Conservation (phyloP, 495 filamentous ascomycete genomes). For the Podospora pseudoanserina region DNA sequence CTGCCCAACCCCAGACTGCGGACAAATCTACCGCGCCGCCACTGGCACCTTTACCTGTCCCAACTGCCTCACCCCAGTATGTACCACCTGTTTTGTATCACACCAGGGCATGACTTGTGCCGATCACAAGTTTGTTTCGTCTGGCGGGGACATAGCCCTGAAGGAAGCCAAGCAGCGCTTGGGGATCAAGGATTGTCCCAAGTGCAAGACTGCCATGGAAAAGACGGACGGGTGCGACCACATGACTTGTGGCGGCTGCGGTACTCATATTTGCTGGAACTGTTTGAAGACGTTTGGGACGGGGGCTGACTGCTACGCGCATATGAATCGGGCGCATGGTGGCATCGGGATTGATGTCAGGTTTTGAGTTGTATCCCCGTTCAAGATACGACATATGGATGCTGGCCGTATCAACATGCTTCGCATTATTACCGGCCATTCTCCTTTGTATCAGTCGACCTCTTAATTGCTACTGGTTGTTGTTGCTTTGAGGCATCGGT, state of each 20-base stretch:
- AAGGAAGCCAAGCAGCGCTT: constrained; percentile 28
- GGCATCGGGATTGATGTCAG: background rate
- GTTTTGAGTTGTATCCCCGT: too few species aligned
- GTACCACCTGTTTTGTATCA: constrained; percentile 37
- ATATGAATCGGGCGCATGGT: constrained; percentile 17
- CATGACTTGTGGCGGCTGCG: constrained; percentile 27
- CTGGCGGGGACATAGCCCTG: constrained; percentile 29
- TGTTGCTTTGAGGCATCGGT: too few species aligned
- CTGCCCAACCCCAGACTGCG: constrained; percentile 44
- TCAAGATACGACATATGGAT: too few species aligned
- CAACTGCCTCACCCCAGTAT: constrained; percentile 35
- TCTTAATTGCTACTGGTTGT: too few species aligned
- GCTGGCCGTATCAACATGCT: too few species aligned
- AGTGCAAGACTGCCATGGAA: constrained; percentile 24
- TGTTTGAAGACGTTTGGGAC: constrained; percentile 23
- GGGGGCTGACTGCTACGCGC: constrained; percentile 10
- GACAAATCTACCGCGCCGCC: constrained; percentile 38
- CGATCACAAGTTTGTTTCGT: constrained; percentile 29
- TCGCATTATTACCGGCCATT: too few species aligned
- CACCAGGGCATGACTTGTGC: constrained; percentile 40
- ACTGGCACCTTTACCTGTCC: constrained; percentile 32
- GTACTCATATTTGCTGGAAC: constrained; percentile 29
- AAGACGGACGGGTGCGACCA: constrained; percentile 30
- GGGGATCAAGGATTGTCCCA: constrained; percentile 29
- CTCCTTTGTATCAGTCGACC: too few species aligned